Evolutionary conservation across 225 moss, liverwort and hornwort species (phyloP).

Genomic region (Ulota crispa): DNA sequence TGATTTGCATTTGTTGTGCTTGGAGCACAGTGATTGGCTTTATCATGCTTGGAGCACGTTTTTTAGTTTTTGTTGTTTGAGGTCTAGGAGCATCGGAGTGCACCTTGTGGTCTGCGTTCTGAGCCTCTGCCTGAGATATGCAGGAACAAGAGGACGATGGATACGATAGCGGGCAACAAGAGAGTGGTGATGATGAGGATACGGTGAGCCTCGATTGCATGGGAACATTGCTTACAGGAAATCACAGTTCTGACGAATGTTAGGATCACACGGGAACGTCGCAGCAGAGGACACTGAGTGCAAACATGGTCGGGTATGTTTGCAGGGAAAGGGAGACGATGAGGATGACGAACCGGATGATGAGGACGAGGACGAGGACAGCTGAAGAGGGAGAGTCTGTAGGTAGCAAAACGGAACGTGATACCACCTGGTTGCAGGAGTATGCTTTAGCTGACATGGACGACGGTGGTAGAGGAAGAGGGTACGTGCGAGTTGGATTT

Average conservation of each 20-base stretch:
- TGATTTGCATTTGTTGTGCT: not conserved
- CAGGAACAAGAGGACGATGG: slow-evolving; percentile 94
- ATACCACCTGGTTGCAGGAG: slow-evolving; percentile 17
- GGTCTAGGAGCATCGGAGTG: not conserved
- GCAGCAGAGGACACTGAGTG: slow-evolving; percentile 1
- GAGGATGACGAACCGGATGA: slow-evolving; percentile 93
- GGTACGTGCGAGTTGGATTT: slow-evolving; percentile 15
- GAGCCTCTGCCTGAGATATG: slow-evolving; percentile 5
- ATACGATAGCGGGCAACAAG: slow-evolving; percentile 79
- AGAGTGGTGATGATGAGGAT: slow-evolving; percentile 81
- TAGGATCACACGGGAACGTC: not conserved
- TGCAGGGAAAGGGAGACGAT: slow-evolving; percentile 82
- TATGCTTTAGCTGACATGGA: slow-evolving; percentile 23
- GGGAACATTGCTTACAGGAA: not conserved
- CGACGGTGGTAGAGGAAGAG: slow-evolving; percentile 27
- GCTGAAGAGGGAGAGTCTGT: not conserved
- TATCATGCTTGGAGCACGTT: not conserved
- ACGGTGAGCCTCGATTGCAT: slow-evolving; percentile 44
- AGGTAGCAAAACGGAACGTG: slow-evolving; percentile 19
- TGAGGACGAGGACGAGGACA: slow-evolving; percentile 66
- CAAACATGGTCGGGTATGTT: not conserved
- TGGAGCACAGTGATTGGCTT: not conserved
- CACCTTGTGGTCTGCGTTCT: not conserved
- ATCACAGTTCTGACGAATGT: not conserved
- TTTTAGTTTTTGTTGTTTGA: no score